Base-by-base conservation (phyloP, 2,329 filamentous ascomycete genomes). In the Aspergillaceae sp. region DNA sequence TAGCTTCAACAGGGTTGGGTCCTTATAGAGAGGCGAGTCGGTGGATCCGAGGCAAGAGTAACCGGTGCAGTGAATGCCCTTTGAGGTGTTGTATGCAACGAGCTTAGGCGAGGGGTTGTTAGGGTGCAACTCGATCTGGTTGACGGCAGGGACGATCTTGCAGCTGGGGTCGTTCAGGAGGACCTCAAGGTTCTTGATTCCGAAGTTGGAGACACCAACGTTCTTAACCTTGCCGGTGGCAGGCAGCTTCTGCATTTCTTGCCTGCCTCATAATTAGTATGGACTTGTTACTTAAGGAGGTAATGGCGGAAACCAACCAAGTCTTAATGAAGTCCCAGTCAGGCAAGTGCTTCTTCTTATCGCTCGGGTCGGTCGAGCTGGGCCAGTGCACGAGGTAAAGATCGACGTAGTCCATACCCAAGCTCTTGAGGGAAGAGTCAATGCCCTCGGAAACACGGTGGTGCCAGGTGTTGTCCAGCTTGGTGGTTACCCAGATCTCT, bases 171-270 rank as follows among this genome's bases (percentile, higher is more conserved):
- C 77, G 56, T 76, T 80, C 51, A 92, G 74, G 48, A 92, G 76
- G 66, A 79, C 86, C 75, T 91, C 84, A 34, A 92, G 73, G 69
- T 92, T 86, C 66, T 74, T 79, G 64, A 90, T 87, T 52, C 77
- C 84, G 65, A 94, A 92, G 76, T 94, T 94, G 67, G 85, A 88
- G 47, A 92, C 84, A 57, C 87, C 87, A 63, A 91, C 88, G 73
- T 87, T 87, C 68, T 76, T 78, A 43, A 85, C 85, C 68, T 87
- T 86, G 64, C 68, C 67, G 26, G 68, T 71, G 36, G 61, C 67
- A 7, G 68, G 65, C 19, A 71, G 65, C 58, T 72, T 72, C 57
- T 72, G 69, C 63, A 67, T 52, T 45, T 66, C 65, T 58, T 68
- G 63, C 65, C 62, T 83, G 68, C 19, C 19, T 2, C 19, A 19